Conservation (phyloP, 2,329 filamentous ascomycete species). For the Exophiala mesophila region DNA sequence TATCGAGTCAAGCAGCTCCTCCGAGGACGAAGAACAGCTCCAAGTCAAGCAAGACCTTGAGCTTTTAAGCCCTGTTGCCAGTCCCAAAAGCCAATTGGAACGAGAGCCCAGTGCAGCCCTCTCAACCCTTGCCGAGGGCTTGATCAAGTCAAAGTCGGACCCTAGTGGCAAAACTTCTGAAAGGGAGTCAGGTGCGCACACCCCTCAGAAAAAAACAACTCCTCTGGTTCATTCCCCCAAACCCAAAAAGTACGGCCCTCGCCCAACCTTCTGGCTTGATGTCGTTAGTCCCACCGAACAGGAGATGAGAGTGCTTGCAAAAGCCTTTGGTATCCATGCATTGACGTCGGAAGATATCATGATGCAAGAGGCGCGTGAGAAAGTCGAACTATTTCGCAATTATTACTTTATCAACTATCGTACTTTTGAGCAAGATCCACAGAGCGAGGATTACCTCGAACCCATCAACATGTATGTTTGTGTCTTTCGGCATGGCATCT, state of each 20-base stretch:
- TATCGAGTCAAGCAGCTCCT: constrained; percentile 63
- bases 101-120: neutral
- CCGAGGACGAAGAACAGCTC: constrained; percentile 49
- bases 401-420: constrained; percentile 99
- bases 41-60: constrained; percentile 6
- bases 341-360: constrained; percentile 95
- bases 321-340: constrained; percentile 92
- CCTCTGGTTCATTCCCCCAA: constrained; percentile 31
- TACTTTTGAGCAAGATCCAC: constrained; percentile 90
- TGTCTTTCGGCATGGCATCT: constrained; percentile 89
- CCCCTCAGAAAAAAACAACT: constrained; percentile 39
- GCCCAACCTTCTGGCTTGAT: constrained; percentile 96
- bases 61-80: constrained; percentile 8
- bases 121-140: constrained; percentile 4
- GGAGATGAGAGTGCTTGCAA: constrained; percentile 91
- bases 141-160: constrained; percentile 8
- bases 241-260: constrained; percentile 63
- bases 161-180: constrained; percentile 14
- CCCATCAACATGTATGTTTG: constrained; percentile 97
- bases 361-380: constrained; percentile 94
- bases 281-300: constrained; percentile 83
- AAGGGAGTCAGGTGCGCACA: constrained; percentile 34
- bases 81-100: constrained; percentile 14
- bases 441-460: constrained; percentile 84
- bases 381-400: constrained; percentile 93